A percentile compares a stretch with the other conserved stretches of the same genome.
Conservation (phyloP, 768 basidiomycete species). For the Filobasidium wieringae region DNA sequence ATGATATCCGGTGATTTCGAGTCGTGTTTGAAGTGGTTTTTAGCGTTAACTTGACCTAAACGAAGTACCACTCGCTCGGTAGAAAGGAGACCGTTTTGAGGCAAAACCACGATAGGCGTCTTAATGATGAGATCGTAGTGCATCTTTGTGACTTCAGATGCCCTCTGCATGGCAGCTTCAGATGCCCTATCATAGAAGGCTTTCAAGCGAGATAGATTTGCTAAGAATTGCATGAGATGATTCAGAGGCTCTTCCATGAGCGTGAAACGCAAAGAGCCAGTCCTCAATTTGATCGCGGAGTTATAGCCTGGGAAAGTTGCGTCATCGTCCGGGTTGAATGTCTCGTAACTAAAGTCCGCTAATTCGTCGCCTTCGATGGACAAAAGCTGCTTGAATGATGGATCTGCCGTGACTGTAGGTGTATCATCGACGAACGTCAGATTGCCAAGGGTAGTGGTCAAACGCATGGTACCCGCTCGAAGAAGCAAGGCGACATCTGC, state of each 20-base stretch:
- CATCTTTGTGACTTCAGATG: constrained; percentile 68
- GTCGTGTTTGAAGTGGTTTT: constrained; percentile 52
- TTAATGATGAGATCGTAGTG: constrained; percentile 81
- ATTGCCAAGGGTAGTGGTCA: constrained; percentile 71
- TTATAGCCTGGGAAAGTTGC: constrained; percentile 65
- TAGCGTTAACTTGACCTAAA: constrained; percentile 77
- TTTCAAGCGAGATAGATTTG: constrained; percentile 80
- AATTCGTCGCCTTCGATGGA: constrained; percentile 91
- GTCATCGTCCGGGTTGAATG: constrained; percentile 58
- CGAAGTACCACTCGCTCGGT: constrained; percentile 63
- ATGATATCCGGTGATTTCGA: constrained; percentile 42
- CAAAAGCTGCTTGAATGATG: constrained; percentile 69
- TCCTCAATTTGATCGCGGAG: constrained; percentile 64
- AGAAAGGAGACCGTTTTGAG: constrained; percentile 50
- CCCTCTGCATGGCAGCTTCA: constrained; percentile 79
- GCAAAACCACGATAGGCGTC: constrained; percentile 84
- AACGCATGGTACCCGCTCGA: constrained; percentile 56
- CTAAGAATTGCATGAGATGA: constrained; percentile 67
- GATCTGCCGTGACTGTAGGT: constrained; percentile 42
- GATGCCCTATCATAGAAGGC: constrained; percentile 88
- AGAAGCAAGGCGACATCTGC: constrained; percentile 73
- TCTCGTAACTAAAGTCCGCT: constrained; percentile 87
- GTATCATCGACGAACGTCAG: constrained; percentile 60
- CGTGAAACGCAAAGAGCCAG: constrained; percentile 81
- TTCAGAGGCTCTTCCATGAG: constrained; percentile 86